Percentiles rank a stretch among this genome's conserved stretches.
Evolutionary conservation across 768 basidiomycete genomes (phyloP).

Genomic region (Rhizopogon salebrosus): DNA sequence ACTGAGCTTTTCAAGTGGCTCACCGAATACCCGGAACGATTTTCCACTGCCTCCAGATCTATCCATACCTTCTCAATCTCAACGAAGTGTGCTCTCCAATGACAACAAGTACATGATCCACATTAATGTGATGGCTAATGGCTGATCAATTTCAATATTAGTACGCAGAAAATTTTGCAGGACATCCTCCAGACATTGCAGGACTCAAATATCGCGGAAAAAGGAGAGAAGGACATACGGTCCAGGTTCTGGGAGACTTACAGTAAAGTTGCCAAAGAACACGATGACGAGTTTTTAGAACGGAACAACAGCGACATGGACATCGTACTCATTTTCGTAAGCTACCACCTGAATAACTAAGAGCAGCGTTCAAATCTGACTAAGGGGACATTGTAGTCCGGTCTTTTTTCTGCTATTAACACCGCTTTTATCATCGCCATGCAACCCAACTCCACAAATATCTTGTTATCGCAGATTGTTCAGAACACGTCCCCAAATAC

Average conservation of each 20-base stretch:
- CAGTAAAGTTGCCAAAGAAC: slow-evolving; percentile 7
- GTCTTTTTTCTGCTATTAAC: slow-evolving; percentile 3
- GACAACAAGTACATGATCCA: not conserved
- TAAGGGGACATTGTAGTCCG: not conserved
- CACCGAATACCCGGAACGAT: not conserved
- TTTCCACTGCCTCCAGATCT: not conserved
- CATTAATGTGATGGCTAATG: not conserved
- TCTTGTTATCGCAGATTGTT: slow-evolving; percentile 1
- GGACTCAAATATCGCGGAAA: not conserved
- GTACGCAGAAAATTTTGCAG: not conserved
- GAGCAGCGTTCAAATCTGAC: not conserved
- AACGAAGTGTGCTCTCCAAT: not conserved
- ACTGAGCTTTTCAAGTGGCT: not conserved
- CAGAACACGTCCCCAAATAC: slow-evolving; percentile 3
- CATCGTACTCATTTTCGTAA: slow-evolving; percentile 18
- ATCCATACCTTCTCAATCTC: not conserved
- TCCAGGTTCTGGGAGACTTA: slow-evolving; percentile 12
- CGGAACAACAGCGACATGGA: slow-evolving; percentile 14
- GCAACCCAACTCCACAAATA: slow-evolving; percentile 1
- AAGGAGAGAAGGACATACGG: slow-evolving; percentile 1
- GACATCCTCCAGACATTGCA: not conserved
- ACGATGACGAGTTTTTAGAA: slow-evolving; percentile 14
- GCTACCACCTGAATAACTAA: not conserved
- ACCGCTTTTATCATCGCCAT: slow-evolving; percentile 1
- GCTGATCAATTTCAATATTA: not conserved